Percentiles rank a stretch among this genome's conserved stretches.
Conservation (phyloP, 768 basidiomycete species). For the Leccinum obscurum region DNA sequence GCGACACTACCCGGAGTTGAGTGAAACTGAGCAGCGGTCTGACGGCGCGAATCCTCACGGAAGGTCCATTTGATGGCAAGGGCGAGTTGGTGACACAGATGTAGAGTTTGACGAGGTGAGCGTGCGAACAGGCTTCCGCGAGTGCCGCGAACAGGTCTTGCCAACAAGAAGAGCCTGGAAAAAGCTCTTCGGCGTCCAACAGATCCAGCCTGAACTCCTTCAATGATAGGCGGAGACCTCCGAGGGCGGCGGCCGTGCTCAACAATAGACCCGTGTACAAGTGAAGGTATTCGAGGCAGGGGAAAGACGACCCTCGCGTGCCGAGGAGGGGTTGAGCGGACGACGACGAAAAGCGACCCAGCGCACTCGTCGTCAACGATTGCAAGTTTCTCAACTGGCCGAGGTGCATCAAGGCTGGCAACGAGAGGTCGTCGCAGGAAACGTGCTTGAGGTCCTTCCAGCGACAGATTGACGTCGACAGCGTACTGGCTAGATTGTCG, state of each 20-base stretch:
- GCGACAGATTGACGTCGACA: slow-evolving; percentile 20
- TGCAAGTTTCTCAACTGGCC: slow-evolving; percentile 11
- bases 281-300: slow-evolving; percentile 19
- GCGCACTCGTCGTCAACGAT: slow-evolving; percentile 19
- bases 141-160: slow-evolving; percentile 15
- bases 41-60: slow-evolving; percentile 11
- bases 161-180: slow-evolving; percentile 6
- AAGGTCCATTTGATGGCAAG: background rate
- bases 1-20: slow-evolving; percentile 11
- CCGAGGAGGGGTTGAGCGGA: slow-evolving; percentile 4
- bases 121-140: slow-evolving; percentile 13
- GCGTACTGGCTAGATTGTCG: slow-evolving; percentile 12
- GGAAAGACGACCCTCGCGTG: slow-evolving; percentile 1
- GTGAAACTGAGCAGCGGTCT: slow-evolving; percentile 17
- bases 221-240: slow-evolving; percentile 10
- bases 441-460: slow-evolving; percentile 22
- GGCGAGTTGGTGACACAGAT: slow-evolving; percentile 19
- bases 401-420: slow-evolving; percentile 21
- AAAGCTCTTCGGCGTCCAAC: slow-evolving; percentile 18
- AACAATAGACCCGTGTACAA: slow-evolving; percentile 19
- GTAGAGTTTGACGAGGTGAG: slow-evolving; percentile 10
- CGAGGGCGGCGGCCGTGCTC: slow-evolving; percentile 8
- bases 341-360: slow-evolving; percentile 8
- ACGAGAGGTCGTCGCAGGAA: slow-evolving; percentile 24
- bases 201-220: slow-evolving; percentile 24